Base-by-base conservation (phyloP, 2,329 filamentous ascomycete genomes). In the Ophiostoma novo-ulmi region DNA sequence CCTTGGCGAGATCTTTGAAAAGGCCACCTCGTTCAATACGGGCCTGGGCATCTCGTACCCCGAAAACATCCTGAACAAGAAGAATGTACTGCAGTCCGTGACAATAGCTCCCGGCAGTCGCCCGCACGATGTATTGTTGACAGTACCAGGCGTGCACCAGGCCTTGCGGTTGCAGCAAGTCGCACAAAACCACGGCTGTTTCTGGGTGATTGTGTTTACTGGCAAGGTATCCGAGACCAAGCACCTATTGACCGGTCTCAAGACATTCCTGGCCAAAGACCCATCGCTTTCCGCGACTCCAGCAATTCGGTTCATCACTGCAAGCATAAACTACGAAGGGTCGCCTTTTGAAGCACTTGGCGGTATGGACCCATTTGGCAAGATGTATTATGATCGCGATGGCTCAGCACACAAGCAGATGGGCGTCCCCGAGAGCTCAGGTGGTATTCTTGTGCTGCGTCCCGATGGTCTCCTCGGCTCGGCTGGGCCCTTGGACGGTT, bases 11-110 rank as follows among this genome's bases (percentile, higher is more conserved):
- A 85, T 89, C 73, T 87, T 89, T 75, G 79, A 82, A 70, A 83
- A 85, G 68, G 87, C 87, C 61, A 82, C 87, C 22, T 82, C 84
- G 2, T 89, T 89, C 76, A 89, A 88, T 64, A 86, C 85, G 0
- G 87, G 87, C 0, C 80, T 88, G 10, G 87, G 87, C 3, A 87
- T 87, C 10, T 81, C 82, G 63, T 90, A 89, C 75, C 38, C 72
- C 36, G 22, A 8, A 14, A 74, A 74, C 48, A 22, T 74, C 38
- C 70, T 74, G 13, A 74, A 74, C 72, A 70, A 71, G 48, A 13
- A 39, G 11, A 63, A 63, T 35, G 7, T 22, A 61, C 61, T 39
- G 1, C 10, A 20, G 0, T 41, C 52, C 14, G 5, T 41, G 5
- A 68, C 73, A 8, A 75, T 82, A 8, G 73, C 71, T 20, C 76